Conservation (phyloP, 257 asterid genomes). For the Solanum paucissectum region DNA sequence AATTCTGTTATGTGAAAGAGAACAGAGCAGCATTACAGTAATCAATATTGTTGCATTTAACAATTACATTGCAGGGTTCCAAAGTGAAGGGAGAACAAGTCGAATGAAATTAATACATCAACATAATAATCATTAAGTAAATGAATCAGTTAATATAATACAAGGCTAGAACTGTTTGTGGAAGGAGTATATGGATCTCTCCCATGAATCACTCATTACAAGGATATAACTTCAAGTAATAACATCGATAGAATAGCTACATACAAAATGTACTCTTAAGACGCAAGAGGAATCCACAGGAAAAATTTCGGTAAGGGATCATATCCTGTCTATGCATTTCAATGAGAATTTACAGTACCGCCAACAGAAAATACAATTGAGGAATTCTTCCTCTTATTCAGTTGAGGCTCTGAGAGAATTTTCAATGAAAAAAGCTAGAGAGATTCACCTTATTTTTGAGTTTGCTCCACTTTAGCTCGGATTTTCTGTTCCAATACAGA, state of each 20-base stretch:
- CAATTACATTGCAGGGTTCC: background rate
- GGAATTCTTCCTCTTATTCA: slow-evolving; percentile 35
- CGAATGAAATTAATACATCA: background rate
- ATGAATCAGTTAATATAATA: slow-evolving; percentile 6
- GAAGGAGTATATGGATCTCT: slow-evolving; percentile 2
- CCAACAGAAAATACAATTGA: slow-evolving; percentile 14
- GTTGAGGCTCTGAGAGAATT: slow-evolving; percentile 11
- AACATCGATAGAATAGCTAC: background rate
- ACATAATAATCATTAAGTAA: background rate
- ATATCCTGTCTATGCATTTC: slow-evolving; percentile 17
- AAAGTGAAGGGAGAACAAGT: background rate
- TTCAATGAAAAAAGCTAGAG: background rate
- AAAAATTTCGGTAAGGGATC: slow-evolving; percentile 16
- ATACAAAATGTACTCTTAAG: slow-evolving; percentile 3
- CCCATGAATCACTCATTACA: slow-evolving; percentile 11
- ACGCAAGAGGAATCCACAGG: slow-evolving; percentile 11
- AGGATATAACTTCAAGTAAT: slow-evolving; percentile 9
- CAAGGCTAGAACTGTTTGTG: slow-evolving; percentile 8
- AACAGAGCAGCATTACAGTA: background rate
- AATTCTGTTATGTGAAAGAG: background rate
- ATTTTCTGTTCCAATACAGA: slow-evolving; percentile 85
- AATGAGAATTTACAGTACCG: slow-evolving; percentile 14
- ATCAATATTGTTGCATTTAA: background rate
- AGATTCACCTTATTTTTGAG: slow-evolving; percentile 35
- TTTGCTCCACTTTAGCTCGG: slow-evolving; percentile 80